Evolutionary conservation across 345 rosid species (phyloP), one percentile per base, ranked within the genome.

Genomic region (Lagerstroemia speciosa): DNA sequence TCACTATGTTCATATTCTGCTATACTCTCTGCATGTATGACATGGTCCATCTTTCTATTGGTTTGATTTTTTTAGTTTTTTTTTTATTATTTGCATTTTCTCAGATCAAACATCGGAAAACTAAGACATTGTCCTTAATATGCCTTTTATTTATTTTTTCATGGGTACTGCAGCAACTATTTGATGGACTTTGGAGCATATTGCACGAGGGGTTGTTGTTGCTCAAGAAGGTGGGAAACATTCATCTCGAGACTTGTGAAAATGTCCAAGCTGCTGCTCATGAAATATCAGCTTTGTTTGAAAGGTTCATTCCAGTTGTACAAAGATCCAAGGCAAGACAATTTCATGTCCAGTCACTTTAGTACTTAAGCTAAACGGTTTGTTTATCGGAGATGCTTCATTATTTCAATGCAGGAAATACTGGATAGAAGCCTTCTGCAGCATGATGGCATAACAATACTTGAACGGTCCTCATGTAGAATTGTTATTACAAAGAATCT

Each of bases 371-470:
- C n/a, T 5, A 58, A 58, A 12, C 30, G 19, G 15, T 53, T 52
- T 72, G 29, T 30, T 40, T 29, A 38, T 32, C 11, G 29, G 45
- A 61, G 17, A 17, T 61, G 22, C 62, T 27, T n/a, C 20, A 58
- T 64, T 24, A 76, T n/a, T 71, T 74, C 66, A 77, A 69, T 46
- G 45, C 85, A 91, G 98, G 97, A 82, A 67, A 80, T 79, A 26
- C 73, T 94, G 83, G 97, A 94, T 79, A 71, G 60, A 71, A 76
- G 77, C 77, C 86, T 93, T 77, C 73, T 87, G 71, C 75, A 79
- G 46, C 67, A 62, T 58, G 69, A 79, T 41, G 88, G 80, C 48
- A 72, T 80, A 73, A 68, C 70, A 60, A 72, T 74, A 53, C 65
- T 79, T 71, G 76, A 67, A 38, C 69, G 67, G 69, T 70, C 76